These are phyloP conservation scores for Micromonas pusilla DNA, from an alignment of 139 green algal genomes.

Conservation along the genomic window DNA sequence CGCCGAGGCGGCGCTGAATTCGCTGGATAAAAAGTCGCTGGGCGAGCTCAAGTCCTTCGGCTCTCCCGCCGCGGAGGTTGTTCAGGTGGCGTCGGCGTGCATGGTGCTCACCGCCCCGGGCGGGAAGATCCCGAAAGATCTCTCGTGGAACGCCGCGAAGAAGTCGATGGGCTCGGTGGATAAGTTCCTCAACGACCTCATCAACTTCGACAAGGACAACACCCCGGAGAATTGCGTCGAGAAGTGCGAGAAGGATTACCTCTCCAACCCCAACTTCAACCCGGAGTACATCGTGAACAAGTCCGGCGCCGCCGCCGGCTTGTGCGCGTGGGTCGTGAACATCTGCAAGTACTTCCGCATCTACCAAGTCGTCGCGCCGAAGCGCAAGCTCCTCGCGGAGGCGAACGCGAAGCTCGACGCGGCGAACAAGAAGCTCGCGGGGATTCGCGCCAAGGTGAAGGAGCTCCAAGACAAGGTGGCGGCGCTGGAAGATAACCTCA, in stretches of 20 bases:
- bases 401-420: constrained; percentile 74
- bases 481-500: constrained; percentile 67
- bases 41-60: constrained; percentile 78
- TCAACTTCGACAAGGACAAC: constrained; percentile 71
- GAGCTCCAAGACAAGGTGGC: constrained; percentile 66
- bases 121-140: constrained; percentile 80
- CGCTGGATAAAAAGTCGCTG: constrained; percentile 81
- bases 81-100: constrained; percentile 76
- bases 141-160: constrained; percentile 64
- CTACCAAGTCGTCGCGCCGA: constrained; percentile 57
- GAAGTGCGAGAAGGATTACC: constrained; percentile 71
- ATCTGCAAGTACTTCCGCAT: constrained; percentile 76
- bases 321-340: constrained; percentile 83
- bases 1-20: constrained; percentile 67
- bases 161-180: constrained; percentile 86
- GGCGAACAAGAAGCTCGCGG: constrained; percentile 55
- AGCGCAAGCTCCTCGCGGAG: constrained; percentile 68
- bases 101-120: constrained; percentile 72
- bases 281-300: constrained; percentile 75
- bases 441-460: constrained; percentile 55
- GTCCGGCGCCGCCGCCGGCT: constrained; percentile 70
- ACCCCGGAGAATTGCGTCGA: constrained; percentile 59
- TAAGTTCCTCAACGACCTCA: constrained; percentile 79
- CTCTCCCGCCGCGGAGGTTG: constrained; percentile 72
- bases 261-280: constrained; percentile 73